Conservation (phyloP, 108 stramenopile species). For the Seminavis robusta region DNA sequence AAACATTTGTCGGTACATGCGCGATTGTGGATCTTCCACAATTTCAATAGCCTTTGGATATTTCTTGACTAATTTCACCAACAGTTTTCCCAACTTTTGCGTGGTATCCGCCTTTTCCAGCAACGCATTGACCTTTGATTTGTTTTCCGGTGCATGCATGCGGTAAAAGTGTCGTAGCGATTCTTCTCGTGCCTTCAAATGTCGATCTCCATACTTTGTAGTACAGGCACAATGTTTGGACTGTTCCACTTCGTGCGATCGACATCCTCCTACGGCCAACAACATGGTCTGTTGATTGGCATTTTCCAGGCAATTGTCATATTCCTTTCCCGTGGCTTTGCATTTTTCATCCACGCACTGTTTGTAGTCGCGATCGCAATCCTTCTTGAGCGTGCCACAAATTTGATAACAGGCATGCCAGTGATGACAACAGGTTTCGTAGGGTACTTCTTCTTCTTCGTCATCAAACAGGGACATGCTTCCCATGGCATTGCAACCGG, state of each 20-base stretch:
- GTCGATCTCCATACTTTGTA: slow-evolving; percentile 3
- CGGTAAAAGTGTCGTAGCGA: slow-evolving; percentile 37
- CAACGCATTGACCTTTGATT: slow-evolving; percentile 33
- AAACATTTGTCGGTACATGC: slow-evolving; percentile 21
- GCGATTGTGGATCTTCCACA: slow-evolving; percentile 20
- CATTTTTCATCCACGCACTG: slow-evolving; percentile 36
- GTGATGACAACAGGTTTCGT: slow-evolving; percentile 49
- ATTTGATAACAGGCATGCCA: slow-evolving; percentile 42
- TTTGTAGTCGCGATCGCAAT: slow-evolving; percentile 40
- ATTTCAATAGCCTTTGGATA: slow-evolving; percentile 42
- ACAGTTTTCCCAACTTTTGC: slow-evolving; percentile 21
- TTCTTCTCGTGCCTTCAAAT: slow-evolving; percentile 7
- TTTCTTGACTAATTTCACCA: slow-evolving; percentile 34
- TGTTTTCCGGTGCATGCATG: slow-evolving; percentile 28
- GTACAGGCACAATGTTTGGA: slow-evolving; percentile 32
- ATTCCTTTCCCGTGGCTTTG: slow-evolving; percentile 27
- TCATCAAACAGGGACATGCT: too few species aligned
- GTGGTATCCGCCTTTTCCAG: slow-evolving; percentile 35
- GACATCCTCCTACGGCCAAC: slow-evolving; percentile 26
- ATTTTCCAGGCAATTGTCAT: slow-evolving; percentile 23
- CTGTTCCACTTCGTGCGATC: slow-evolving; percentile 26
- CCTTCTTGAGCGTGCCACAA: slow-evolving; percentile 29
- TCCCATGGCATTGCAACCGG: too few species aligned
- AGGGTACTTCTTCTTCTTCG: too few species aligned
- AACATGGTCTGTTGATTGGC: slow-evolving; percentile 12